These are phyloP conservation scores for Silene conica DNA, from an alignment of 148 eudicot species.

Conservation along the genomic window DNA sequence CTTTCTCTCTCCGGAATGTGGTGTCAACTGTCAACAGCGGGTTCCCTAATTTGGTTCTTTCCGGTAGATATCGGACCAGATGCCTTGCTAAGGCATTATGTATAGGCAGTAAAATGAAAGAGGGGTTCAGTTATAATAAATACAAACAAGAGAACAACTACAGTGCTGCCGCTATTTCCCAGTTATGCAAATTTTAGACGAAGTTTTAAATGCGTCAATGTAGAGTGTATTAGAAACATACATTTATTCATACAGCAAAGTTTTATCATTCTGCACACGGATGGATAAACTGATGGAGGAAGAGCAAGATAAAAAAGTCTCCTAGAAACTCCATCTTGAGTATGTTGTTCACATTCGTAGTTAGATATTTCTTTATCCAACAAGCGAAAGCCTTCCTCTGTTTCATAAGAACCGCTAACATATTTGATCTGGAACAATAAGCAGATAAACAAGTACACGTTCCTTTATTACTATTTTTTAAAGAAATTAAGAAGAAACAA, in stretches of 20 bases:
- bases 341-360: constrained; percentile 47
- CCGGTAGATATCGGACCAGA: not conserved
- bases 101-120: not conserved
- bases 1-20: not conserved
- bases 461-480: not conserved
- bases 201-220: not conserved
- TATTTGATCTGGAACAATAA: constrained; percentile 60
- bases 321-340: constrained; percentile 51
- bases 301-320: constrained; percentile 96
- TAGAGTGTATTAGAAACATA: constrained; percentile 32
- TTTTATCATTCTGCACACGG: constrained; percentile 89
- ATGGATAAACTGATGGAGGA: constrained; percentile 97
- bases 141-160: not conserved
- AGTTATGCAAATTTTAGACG: not conserved
- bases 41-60: not conserved
- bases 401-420: constrained; percentile 79
- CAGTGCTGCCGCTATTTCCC: not conserved
- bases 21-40: not conserved
- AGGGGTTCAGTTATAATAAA: not conserved
- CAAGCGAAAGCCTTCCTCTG: constrained; percentile 63
- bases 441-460: constrained; percentile 8
- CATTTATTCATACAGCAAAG: constrained; percentile 62
- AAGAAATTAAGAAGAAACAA: not conserved
- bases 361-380: constrained; percentile 66
- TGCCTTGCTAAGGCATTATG: not conserved